Percentiles rank a stretch among this genome's conserved stretches.
These are phyloP conservation scores for Aspergillus fijiensis DNA, from an alignment of 2,329 filamentous ascomycete genomes.

Conservation along the genomic window DNA sequence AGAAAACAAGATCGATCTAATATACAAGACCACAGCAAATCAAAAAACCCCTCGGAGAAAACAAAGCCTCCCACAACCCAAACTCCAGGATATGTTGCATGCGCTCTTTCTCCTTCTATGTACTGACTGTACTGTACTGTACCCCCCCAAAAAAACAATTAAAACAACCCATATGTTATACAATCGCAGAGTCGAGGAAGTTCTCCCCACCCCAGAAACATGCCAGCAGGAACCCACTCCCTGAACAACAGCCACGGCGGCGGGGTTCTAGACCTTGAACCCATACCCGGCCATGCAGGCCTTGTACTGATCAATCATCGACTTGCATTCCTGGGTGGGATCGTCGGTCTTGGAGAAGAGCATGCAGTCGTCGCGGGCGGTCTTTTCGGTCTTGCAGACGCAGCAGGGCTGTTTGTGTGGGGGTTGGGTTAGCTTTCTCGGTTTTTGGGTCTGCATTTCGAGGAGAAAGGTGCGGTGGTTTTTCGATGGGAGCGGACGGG, in stretches of 20 bases:
- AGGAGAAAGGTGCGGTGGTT: not conserved
- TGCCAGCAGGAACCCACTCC: too few species aligned
- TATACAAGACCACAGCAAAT: constrained; percentile 16
- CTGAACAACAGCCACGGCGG: too few species aligned
- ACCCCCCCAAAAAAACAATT: too few species aligned
- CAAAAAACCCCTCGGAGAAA: constrained; percentile 15
- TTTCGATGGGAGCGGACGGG: not conserved
- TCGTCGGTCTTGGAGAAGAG: constrained; percentile 86
- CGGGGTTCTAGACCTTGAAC: constrained; percentile 60
- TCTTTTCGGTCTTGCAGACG: constrained; percentile 95
- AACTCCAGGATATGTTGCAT: not conserved
- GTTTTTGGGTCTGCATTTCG: not conserved
- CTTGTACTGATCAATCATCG: constrained; percentile 80
- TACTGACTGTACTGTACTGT: not conserved
- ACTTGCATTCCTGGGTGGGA: constrained; percentile 75
- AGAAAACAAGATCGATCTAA: constrained; percentile 4
- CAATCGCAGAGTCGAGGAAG: too few species aligned
- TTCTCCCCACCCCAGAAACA: too few species aligned
- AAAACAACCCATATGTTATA: too few species aligned
- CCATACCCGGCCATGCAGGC: constrained; percentile 91
- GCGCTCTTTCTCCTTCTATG: constrained; percentile 4
- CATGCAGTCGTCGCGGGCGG: constrained; percentile 95
- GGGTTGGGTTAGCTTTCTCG: constrained; percentile 4
- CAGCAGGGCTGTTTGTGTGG: constrained; percentile 75
- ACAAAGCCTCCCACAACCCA: not conserved